Evolutionary conservation across 129 eudicot genomes (phyloP), one percentile per base, ranked within the genome.

Genomic region (Tanacetum coccineum): DNA sequence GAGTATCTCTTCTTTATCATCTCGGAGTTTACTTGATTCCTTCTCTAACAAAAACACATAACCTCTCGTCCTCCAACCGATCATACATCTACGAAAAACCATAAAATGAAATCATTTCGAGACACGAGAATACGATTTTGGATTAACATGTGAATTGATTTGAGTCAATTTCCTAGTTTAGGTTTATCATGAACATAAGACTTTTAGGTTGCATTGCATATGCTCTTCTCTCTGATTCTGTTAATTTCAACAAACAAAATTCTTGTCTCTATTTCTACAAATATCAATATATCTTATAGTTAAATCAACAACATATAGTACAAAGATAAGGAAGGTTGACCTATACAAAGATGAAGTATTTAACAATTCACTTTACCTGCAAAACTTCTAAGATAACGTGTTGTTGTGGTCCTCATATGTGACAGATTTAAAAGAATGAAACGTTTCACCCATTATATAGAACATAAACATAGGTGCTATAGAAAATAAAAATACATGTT

Each of bases 201-300:
- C 74, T 93, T 89, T 21, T 95, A 92, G 13, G 87, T 86, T 75
- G 78, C 73, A 68, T 95, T 89, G n/a, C n/a, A n/a, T n/a, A n/a
- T 59, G 46, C 85, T 71, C 57, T 66, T 63, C 70, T 79, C 53
- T n/a, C n/a, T n/a, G n/a, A n/a, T n/a, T n/a, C n/a, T n/a, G n/a
- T n/a, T n/a, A n/a, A 93, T 76, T 82, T 62, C 18, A 95, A 79
- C 47, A 84, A 95, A 28, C 92, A 82, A 77, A 93, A 93, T 12
- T 84, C 92, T 67, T 75, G 70, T 64, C 83, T 87, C 96, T 95
- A 93, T 73, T 75, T 89, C 96, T 92, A 76, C 66, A 44, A 64
- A 64, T 12, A 52, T 55, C 47, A 69, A n/a, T n/a, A n/a, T n/a
- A n/a, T n/a, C n/a, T n/a, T 49, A 62, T 13, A 50, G 13, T 45